Evolutionary conservation across 2,329 filamentous ascomycete genomes (phyloP), one percentile per base, ranked within the genome.

Genomic region (Fusarium goolgardi): DNA sequence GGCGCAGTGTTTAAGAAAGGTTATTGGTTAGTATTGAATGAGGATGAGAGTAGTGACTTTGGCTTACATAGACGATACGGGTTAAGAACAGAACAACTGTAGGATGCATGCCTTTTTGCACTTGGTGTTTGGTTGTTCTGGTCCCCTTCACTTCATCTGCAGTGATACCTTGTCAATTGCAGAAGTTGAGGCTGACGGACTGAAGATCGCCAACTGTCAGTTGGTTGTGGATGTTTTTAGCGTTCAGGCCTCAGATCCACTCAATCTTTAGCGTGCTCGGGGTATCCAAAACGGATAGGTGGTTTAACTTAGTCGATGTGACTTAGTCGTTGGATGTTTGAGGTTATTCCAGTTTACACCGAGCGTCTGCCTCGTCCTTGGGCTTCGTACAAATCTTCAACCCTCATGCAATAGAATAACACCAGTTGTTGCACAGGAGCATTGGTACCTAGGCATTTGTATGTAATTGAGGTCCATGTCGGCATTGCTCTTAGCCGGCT

Each of bases 151-250:
- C 31, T 43, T 64, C 39, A 34, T 40, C 44, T 65, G 44, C 15
- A 21, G 61, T 46, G 61, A 44, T 20, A 60, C 62, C 41, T 21
- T 55, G 32, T 32, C 20, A 27, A 40, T 54, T 34, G 16, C 27
- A 40, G n/a, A 32, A 59, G n/a, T 47, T 65, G 53, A 64, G 61
- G 60, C 60, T 65, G 61, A 64, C 53, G 46, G 39, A 39, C 21
- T 39, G 23, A 63, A n/a, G 59, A 59, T 64, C 43, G 6, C 34
- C 45, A 59, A 53, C 29, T 64, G 59, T 53, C 61, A 64, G 37
- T 41, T 52, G 45, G 45, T 25, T 25, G 32, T 39, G 59, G 32
- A 34, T 59, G 8, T 39, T 16, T 16, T 27, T 20, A 44, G 41
- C 29, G 23, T n/a, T 10, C 16, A 27, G 40, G 45, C 53, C 40